These are phyloP conservation scores for Thraustotheca clavata DNA, from an alignment of 352 stramenopile genomes.

Conservation along the genomic window DNA sequence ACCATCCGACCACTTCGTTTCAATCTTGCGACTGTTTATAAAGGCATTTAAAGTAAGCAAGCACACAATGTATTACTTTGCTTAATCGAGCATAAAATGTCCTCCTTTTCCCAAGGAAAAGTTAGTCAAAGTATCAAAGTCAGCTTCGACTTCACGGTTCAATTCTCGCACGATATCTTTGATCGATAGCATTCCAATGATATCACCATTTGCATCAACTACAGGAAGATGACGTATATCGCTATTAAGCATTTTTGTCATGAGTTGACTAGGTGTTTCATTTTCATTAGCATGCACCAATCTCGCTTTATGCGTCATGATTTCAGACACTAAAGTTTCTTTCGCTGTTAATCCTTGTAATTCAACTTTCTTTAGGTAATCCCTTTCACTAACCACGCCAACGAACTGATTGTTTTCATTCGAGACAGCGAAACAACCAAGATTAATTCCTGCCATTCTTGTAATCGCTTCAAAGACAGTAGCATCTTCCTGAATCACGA, in stretches of 20 bases:
- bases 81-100: slow-evolving; percentile 75
- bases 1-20: not conserved
- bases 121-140: slow-evolving; percentile 70
- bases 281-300: slow-evolving; percentile 79
- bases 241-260: slow-evolving; percentile 94
- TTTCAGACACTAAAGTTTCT: slow-evolving; percentile 85
- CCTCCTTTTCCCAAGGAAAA: slow-evolving; percentile 71
- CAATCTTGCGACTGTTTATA: not conserved
- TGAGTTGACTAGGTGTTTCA: slow-evolving; percentile 86
- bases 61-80: not conserved
- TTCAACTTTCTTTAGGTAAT: slow-evolving; percentile 95
- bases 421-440: slow-evolving; percentile 87
- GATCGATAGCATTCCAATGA: slow-evolving; percentile 92
- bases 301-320: slow-evolving; percentile 90
- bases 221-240: slow-evolving; percentile 93
- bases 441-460: slow-evolving; percentile 91
- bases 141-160: slow-evolving; percentile 65
- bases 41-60: not conserved
- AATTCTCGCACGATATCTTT: slow-evolving; percentile 89
- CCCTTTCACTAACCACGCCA: slow-evolving; percentile 89
- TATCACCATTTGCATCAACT: slow-evolving; percentile 84
- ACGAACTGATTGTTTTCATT: slow-evolving; percentile 84
- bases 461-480: slow-evolving; percentile 92
- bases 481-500: slow-evolving; percentile 88
- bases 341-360: slow-evolving; percentile 86